Percentiles rank a stretch among this genome's conserved stretches.
Evolutionary conservation across 176 grass and related monocot species (phyloP).

Genomic region (Avena atlantica): DNA sequence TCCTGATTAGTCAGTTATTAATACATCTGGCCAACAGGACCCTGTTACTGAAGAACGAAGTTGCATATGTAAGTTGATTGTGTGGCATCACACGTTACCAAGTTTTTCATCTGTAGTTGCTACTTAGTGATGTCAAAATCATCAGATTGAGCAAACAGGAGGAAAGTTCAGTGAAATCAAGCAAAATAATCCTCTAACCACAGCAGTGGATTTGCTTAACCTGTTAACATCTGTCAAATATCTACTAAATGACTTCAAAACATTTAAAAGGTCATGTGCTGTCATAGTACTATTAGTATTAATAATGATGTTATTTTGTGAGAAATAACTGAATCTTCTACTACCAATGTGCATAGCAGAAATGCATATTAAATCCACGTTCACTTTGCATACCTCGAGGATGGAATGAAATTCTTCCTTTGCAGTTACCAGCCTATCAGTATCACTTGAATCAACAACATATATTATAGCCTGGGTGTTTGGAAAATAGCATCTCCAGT

Average conservation of each 20-base stretch:
- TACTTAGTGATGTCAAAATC: constrained; percentile 17
- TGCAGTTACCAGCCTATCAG: constrained; percentile 94
- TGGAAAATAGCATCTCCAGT: constrained; percentile 99
- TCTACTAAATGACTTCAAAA: neutral
- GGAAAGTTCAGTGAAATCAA: neutral
- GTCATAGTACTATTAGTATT: constrained; percentile 6
- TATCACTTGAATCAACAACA: constrained; percentile 99
- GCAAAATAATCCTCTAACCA: constrained; percentile 3
- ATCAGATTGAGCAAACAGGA: neutral
- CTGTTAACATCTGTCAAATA: neutral
- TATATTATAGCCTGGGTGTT: constrained; percentile 99
- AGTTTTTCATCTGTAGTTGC: neutral
- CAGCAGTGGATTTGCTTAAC: neutral
- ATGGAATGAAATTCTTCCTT: constrained; percentile 99
- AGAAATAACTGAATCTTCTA: constrained; percentile 6
- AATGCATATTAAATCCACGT: constrained; percentile 7
- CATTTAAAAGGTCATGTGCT: neutral
- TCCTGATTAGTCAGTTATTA: neutral
- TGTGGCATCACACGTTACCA: neutral
- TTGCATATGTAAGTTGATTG: neutral
- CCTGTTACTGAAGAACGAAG: neutral
- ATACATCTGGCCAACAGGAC: neutral
- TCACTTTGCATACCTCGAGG: constrained; percentile 68
- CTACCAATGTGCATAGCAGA: constrained; percentile 19
- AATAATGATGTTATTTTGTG: constrained; percentile 19